Base-by-base conservation (phyloP, 208 protist species). In the Trypanosoma melophagium region DNA sequence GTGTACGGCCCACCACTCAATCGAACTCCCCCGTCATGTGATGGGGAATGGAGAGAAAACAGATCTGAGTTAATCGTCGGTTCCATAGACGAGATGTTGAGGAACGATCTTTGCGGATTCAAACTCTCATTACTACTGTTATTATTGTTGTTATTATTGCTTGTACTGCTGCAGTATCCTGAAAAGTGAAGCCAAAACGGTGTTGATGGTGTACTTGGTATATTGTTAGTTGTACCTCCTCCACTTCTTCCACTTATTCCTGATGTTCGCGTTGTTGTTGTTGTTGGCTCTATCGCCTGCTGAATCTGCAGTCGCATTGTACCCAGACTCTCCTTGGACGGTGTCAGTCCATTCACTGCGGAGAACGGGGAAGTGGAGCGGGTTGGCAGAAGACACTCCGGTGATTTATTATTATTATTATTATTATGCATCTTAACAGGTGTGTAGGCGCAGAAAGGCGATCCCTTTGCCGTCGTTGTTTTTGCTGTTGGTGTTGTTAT, bases 21-120 rank as follows among this genome's bases (percentile, higher is more conserved):
- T 17, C 56, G 16, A 3, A 59, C 0, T 14, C n/a, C 47, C 40
- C 40, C 31, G 10, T 24, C 13, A 17, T 35, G 41, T 21, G 42
- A 8, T 51, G 50, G 45, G 17, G 9, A 45, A 17, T 12, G 42
- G 16, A 47, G 9, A 47, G 42, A 47, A 47, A 47, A 10, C 3
- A 47, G 3, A 25, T n/a, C 9, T 3, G 62, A n/a, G 49, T 21
- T 58, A 22, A 51, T 58, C 10, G 55, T 45, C 21, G 66, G 35
- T 38, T 63, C 31, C n/a, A 71, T 21, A 35, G 66, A 57, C 0
- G 66, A 71, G 21, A 65, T 19, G 21, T 71, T 63, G n/a, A 58
- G 38, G 10, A 65, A 7, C 44, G 57, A 16, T 35, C 65, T 71
- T 8, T 52, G 16, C n/a, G 31, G 54, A 31, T 47, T 63, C 45